A percentile compares a stretch with the other conserved stretches of the same genome.
Conservation (phyloP, 768 basidiomycete species). For the Xerocomellus amylosporus region DNA sequence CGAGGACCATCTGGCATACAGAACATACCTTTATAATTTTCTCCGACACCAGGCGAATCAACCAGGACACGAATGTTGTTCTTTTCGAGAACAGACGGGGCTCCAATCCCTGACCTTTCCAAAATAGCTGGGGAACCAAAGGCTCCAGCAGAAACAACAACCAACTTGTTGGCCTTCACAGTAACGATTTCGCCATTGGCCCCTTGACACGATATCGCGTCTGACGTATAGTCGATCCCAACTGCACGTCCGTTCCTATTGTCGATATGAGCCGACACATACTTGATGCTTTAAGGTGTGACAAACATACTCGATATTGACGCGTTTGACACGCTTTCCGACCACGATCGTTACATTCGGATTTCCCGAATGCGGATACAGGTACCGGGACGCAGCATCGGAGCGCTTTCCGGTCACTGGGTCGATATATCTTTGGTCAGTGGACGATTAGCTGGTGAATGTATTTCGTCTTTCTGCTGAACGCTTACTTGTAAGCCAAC, state of each 20-base stretch:
- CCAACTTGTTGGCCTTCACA: constrained; percentile 36
- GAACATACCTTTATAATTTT: constrained; percentile 54
- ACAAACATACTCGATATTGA: constrained; percentile 8
- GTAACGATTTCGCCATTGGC: constrained; percentile 1
- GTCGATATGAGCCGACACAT: neutral
- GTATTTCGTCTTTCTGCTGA: neutral
- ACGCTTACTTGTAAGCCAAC: constrained; percentile 19
- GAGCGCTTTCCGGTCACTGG: constrained; percentile 35
- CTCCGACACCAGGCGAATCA: constrained; percentile 76
- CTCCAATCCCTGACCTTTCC: constrained; percentile 70
- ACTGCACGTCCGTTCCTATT: constrained; percentile 35
- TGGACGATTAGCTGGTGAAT: neutral
- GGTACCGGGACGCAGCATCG: constrained; percentile 34
- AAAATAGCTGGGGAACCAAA: constrained; percentile 58
- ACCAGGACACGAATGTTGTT: constrained; percentile 47
- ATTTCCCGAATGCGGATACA: constrained; percentile 35
- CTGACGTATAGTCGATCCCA: constrained; percentile 37
- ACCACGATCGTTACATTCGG: constrained; percentile 32
- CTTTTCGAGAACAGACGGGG: constrained; percentile 42
- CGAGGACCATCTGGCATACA: accelerated
- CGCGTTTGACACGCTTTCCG: constrained; percentile 19
- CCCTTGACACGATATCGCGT: constrained; percentile 23
- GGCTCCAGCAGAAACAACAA: constrained; percentile 51
- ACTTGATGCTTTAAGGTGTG: neutral
- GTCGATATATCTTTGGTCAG: constrained; percentile 48